Percentiles rank a stretch among this genome's conserved stretches.
These are phyloP conservation scores for Thelephora ganbajun DNA, from an alignment of 768 basidiomycete genomes.

Conservation along the genomic window DNA sequence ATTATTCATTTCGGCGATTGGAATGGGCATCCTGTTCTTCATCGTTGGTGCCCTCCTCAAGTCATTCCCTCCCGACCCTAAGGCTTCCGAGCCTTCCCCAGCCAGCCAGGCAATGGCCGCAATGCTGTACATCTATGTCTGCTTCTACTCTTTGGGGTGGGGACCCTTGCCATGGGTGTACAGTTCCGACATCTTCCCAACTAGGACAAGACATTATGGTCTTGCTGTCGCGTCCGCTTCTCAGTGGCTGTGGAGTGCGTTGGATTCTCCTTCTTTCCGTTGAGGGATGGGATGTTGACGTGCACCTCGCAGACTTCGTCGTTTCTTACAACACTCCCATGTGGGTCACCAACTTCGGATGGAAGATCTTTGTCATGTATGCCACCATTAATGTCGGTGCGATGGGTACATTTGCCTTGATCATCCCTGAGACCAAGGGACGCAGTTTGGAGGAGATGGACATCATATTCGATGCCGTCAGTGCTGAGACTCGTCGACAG, in stretches of 20 bases:
- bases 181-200: constrained; percentile 79
- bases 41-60: constrained; percentile 78
- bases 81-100: constrained; percentile 24
- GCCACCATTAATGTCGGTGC: constrained; percentile 59
- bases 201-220: constrained; percentile 71
- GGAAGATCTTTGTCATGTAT: constrained; percentile 69
- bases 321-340: constrained; percentile 59
- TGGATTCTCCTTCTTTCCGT: neutral
- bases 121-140: constrained; percentile 77
- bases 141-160: constrained; percentile 83
- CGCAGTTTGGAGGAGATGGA: constrained; percentile 39
- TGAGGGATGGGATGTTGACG: neutral
- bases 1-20: constrained; percentile 57
- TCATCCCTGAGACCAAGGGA: constrained; percentile 29
- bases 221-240: constrained; percentile 60
- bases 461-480: constrained; percentile 43
- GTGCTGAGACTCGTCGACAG: constrained; percentile 35
- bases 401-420: constrained; percentile 53
- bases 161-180: constrained; percentile 49
- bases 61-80: constrained; percentile 45
- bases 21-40: constrained; percentile 73
- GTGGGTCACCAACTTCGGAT: constrained; percentile 46
- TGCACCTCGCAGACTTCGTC: constrained; percentile 38
- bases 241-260: constrained; percentile 74
- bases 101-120: constrained; percentile 71